Base-by-base conservation (phyloP, 1,139 yeast species). In the Diutina catenulata region DNA sequence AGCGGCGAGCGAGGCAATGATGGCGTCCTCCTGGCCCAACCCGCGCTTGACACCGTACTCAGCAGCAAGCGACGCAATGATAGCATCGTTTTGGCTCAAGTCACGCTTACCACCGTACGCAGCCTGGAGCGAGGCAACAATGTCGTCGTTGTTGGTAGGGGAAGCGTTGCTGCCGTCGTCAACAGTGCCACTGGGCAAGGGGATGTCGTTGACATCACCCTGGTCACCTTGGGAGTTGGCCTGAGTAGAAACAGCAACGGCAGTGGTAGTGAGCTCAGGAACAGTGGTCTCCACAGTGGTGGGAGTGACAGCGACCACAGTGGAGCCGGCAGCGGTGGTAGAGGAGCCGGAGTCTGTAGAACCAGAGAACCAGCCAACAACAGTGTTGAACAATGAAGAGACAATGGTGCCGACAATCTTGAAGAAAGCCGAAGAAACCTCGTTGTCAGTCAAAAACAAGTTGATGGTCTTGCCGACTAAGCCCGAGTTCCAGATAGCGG, bases 401-500 rank as follows among this genome's bases (percentile, higher is more conserved):
- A 31, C 35, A 10, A 31, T 21, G 35, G 13, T 19, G 15, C 35
- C 35, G 5, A 31, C 9, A 19, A 31, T 21, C 19, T 16, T 8
- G 19, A 31, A 21, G 11, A 31, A 21, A 11, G 35, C 35, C 8
- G 24, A 11, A 6, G 24, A 11, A 11, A 31, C 35, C 7, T 20
- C 24, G 13, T 21, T 21, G 25, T 31, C 35, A 19, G 20, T 31
- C 15, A 31, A 21, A 11, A 31, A 20, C 26, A 15, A 13, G 13
- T n/a, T 18, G 25, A 31, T 21, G 19, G 21, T 18, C 25, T 31
- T 31, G 15, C 35, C 35, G 8, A 31, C 21, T 11, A 31, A 21
- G 10, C 35, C 35, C 25, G 35, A 31, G 35, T 31, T 31, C 35
- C 35, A 31, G 24, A 31, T 31, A 11, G 35, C 35, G 18, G n/a